phyloP scores from a whole-genome alignment of 2,329 filamentous ascomycete genomes.

The Nothophaeocryptopus gaeumannii region DNA sequence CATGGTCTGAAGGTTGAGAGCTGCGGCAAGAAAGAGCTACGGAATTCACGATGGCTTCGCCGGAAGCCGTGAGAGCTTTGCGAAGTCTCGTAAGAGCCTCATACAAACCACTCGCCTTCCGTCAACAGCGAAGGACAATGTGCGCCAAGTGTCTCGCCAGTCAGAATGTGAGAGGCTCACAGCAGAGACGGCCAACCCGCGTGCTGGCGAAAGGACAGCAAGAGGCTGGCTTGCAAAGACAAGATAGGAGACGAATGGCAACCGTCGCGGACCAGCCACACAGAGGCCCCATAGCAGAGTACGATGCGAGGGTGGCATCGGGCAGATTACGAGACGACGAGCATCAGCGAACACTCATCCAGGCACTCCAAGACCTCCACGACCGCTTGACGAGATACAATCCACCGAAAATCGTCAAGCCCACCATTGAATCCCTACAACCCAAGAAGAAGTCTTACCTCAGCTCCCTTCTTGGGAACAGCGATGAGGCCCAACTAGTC shows the following conservation, averaged over 20 bases:
- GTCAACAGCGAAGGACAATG: constrained; percentile 23
- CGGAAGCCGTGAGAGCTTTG: constrained; percentile 24
- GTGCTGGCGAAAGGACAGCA: neutral
- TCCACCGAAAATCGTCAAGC: constrained; percentile 71
- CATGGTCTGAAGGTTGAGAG: constrained; percentile 10
- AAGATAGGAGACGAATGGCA: constrained; percentile 21
- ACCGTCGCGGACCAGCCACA: constrained; percentile 29
- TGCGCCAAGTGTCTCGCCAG: constrained; percentile 27
- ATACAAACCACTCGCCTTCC: constrained; percentile 7
- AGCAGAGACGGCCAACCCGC: too few relatives aligned
- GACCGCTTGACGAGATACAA: constrained; percentile 73
- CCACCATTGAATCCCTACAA: constrained; percentile 68
- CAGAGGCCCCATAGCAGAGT: constrained; percentile 79
- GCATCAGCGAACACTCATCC: constrained; percentile 87
- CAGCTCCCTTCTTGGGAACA: constrained; percentile 59
- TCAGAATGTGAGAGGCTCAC: neutral
- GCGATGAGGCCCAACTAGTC: constrained; percentile 20
- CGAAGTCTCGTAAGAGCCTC: constrained; percentile 22
- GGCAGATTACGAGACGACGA: constrained; percentile 80
- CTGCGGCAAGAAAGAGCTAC: constrained; percentile 9
- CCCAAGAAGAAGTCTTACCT: constrained; percentile 53
- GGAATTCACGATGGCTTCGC: constrained; percentile 22
- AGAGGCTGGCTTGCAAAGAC: neutral
- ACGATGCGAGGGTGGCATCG: constrained; percentile 73
- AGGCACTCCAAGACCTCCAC: constrained; percentile 84